Conservation (phyloP, 2,329 filamentous ascomycete genomes). For the Penicillium sp. region DNA sequence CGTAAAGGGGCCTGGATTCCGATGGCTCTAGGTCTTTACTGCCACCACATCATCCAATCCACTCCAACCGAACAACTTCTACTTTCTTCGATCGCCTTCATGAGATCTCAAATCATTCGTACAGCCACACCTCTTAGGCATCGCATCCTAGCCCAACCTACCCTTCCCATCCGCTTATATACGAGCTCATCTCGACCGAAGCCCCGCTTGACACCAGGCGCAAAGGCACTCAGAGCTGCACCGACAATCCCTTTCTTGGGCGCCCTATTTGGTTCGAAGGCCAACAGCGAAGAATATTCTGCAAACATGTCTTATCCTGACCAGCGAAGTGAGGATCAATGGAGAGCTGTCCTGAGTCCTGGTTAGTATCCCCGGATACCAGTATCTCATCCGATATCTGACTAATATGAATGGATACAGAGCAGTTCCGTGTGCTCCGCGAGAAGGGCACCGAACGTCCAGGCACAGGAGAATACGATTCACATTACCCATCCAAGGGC, state of each 20-base stretch:
- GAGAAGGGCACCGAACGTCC: constrained; percentile 88
- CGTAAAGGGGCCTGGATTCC: constrained; percentile 30
- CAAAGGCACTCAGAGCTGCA: constrained; percentile 63
- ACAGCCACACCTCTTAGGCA: constrained; percentile 26
- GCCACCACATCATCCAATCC: constrained; percentile 11
- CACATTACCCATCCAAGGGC: constrained; percentile 75
- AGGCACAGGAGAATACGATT: constrained; percentile 80
- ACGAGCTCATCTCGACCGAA: constrained; percentile 21
- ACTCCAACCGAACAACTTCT: not conserved
- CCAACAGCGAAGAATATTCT: constrained; percentile 46
- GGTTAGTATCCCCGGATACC: constrained; percentile 54
- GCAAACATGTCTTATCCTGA: constrained; percentile 68
- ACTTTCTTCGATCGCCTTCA: constrained; percentile 20
- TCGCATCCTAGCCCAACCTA: constrained; percentile 21
- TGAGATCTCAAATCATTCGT: constrained; percentile 35
- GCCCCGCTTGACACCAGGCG: constrained; percentile 35
- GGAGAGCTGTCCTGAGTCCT: constrained; percentile 79
- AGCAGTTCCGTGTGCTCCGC: constrained; percentile 93
- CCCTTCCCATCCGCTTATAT: constrained; percentile 29
- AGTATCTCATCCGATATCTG: constrained; percentile 38
- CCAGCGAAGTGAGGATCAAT: constrained; percentile 79
- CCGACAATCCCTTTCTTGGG: constrained; percentile 77
- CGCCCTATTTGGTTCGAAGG: constrained; percentile 70
- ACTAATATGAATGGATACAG: constrained; percentile 52
- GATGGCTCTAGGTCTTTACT: constrained; percentile 5